Evolutionary conservation across 805 yeast species (phyloP).

Genomic region (Saccharomycopsis amapae): DNA sequence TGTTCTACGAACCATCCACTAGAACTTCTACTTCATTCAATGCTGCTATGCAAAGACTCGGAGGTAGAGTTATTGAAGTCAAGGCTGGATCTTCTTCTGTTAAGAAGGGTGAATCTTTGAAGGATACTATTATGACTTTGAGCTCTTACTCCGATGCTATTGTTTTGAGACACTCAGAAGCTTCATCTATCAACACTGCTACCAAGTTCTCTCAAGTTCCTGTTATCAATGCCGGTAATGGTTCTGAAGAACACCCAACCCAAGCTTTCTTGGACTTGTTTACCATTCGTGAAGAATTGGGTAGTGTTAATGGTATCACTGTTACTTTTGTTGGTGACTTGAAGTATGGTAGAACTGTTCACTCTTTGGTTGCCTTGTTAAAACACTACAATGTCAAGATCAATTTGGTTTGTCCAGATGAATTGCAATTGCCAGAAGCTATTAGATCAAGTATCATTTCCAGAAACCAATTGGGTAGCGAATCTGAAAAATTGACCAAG

Average conservation of each 20-base stretch:
- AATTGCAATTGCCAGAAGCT: constrained; percentile 73
- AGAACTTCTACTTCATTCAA: constrained; percentile 95
- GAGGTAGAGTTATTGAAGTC: constrained; percentile 92
- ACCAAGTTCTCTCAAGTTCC: constrained; percentile 97
- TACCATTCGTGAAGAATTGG: constrained; percentile 97
- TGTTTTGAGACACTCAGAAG: constrained; percentile 93
- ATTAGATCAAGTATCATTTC: constrained; percentile 59
- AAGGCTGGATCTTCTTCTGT: constrained; percentile 86
- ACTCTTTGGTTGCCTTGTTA: constrained; percentile 84
- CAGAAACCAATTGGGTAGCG: constrained; percentile 64
- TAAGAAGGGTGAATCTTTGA: constrained; percentile 95
- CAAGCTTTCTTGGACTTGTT: constrained; percentile 96
- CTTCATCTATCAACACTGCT: constrained; percentile 86
- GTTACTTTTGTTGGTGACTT: constrained; percentile 99
- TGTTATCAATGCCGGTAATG: constrained; percentile 96
- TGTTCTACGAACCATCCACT: constrained; percentile 98
- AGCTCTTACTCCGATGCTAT: constrained; percentile 96
- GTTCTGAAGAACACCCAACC: constrained; percentile 96
- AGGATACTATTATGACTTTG: constrained; percentile 91
- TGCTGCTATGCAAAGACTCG: constrained; percentile 99
- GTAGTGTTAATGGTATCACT: constrained; percentile 96
- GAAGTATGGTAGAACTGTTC: constrained; percentile 98
- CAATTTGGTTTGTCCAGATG: constrained; percentile 87
- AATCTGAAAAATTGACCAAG: constrained; percentile 70
- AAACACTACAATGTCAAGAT: constrained; percentile 89